Evolutionary conservation across 768 basidiomycete species (phyloP).

Genomic region (Piloderma croceum): DNA sequence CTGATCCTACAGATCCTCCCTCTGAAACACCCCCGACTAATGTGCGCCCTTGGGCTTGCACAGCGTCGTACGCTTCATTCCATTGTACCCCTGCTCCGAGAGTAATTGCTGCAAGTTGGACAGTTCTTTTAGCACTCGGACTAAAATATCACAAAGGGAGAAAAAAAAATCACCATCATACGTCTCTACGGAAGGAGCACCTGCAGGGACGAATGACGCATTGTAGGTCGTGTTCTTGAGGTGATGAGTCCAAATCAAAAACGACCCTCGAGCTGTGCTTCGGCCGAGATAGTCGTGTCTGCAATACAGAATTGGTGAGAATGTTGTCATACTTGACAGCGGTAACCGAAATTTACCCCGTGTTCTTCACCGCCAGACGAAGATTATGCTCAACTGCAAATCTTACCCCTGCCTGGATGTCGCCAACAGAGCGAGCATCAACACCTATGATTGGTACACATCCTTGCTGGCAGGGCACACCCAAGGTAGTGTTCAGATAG

Average conservation of each 20-base stretch:
- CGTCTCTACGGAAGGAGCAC: slow-evolving; percentile 35
- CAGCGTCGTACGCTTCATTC: too few species aligned
- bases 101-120: too few species aligned
- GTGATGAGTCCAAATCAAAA: too few species aligned
- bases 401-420: slow-evolving; percentile 35
- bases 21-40: too few species aligned
- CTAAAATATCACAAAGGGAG: too few species aligned
- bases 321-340: slow-evolving; percentile 2
- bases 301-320: not conserved
- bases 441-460: slow-evolving; percentile 37
- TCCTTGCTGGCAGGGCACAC: slow-evolving; percentile 38
- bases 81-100: too few species aligned
- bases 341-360: slow-evolving; percentile 8
- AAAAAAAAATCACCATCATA: slow-evolving; percentile 21
- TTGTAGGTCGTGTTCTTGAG: slow-evolving; percentile 41
- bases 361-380: slow-evolving; percentile 29
- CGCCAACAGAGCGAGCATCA: slow-evolving; percentile 31
- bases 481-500: slow-evolving; percentile 40
- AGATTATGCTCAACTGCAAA: slow-evolving; percentile 34
- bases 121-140: too few species aligned
- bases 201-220: slow-evolving; percentile 34
- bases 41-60: too few species aligned
- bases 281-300: not conserved
- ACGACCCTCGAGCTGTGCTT: slow-evolving; percentile 39
- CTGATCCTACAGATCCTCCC: too few species aligned